Conservation (phyloP, 106 monocot species). For the Posidonia australis region DNA sequence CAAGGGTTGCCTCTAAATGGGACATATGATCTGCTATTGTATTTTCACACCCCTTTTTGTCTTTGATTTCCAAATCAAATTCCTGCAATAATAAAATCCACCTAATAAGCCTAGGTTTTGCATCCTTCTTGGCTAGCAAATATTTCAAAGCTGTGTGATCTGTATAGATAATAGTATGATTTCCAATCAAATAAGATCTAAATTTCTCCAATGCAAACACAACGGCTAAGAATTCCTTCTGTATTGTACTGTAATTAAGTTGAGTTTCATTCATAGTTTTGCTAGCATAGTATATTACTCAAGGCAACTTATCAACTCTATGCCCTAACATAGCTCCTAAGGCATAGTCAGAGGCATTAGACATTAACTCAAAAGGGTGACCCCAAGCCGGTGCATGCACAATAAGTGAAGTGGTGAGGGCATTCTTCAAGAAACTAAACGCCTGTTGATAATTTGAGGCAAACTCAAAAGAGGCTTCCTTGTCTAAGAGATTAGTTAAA, state of each 20-base stretch:
- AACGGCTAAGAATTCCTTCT: neutral
- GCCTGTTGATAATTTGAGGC: no score
- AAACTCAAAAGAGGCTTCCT: no score
- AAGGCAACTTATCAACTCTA: neutral
- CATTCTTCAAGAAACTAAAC: no score
- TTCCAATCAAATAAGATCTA: neutral
- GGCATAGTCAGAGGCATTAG: neutral
- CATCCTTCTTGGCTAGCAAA: neutral
- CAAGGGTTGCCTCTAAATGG: neutral
- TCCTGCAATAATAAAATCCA: slow-evolving; percentile 10
- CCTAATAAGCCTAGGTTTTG: neutral
- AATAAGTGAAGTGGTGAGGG: neutral
- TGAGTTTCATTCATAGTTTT: neutral
- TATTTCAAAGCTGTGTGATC: neutral
- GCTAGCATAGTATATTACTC: neutral
- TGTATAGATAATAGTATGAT: neutral
- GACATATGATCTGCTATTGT: neutral
- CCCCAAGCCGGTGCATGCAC: neutral
- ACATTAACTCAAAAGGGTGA: neutral
- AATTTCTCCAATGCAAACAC: neutral
- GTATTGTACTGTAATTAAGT: neutral
- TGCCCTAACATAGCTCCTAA: neutral
- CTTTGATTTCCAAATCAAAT: slow-evolving; percentile 7
- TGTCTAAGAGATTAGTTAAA: no score
- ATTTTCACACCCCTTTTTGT: slow-evolving; percentile 6